Evolutionary conservation across 441 rosid species (phyloP), one percentile per base, ranked within the genome.

Genomic region (Biscutella laevigata): DNA sequence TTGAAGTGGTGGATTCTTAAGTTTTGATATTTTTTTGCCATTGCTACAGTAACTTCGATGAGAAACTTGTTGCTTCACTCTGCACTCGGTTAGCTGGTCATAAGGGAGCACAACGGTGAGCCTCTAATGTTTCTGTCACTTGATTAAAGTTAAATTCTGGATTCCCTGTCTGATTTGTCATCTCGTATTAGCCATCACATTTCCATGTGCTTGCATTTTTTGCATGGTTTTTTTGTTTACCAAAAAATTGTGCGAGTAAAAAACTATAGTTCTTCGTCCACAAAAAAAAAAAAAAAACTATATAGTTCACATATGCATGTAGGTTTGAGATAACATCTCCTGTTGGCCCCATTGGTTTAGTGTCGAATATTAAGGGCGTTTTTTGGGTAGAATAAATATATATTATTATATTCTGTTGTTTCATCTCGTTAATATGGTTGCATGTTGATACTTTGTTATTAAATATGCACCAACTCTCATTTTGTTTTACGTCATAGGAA

Each of bases 11-110:
- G 46, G 35, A 50, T 46, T 60, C 59, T 45, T 35, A 41, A 45
- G 24, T 19, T 54, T 27, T 33, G 16, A 52, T 57, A 43, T 28
- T 36, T 58, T 49, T 59, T 29, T 16, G 55, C 54, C 51, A 40
- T 55, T 45, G 66, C 45, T 32, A 61, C 77, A 94, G 99, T 72
- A 94, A 83, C 62, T 74, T 73, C 27, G 99, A 94, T 82, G 99
- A 94, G 72, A 94, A 79, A 68, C 88, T 94, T 72, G 99, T 84
- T 48, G 86, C 97, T 70, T 86, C 96, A 19, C 81, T 94, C 67
- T 84, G 97, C 72, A 48, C 82, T 49, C 85, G 78, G 59, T 73
- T 72, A 69, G 68, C 71, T 69, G 84, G 75, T 67, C 68, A 51
- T 29, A 66, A 72, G 64, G 80, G 61, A 56, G 59, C 44, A 42